Evolutionary conservation across 371 early-diverging fungal species (phyloP), one percentile per base, ranked within the genome.

Genomic region (Fennellomyces sp.): DNA sequence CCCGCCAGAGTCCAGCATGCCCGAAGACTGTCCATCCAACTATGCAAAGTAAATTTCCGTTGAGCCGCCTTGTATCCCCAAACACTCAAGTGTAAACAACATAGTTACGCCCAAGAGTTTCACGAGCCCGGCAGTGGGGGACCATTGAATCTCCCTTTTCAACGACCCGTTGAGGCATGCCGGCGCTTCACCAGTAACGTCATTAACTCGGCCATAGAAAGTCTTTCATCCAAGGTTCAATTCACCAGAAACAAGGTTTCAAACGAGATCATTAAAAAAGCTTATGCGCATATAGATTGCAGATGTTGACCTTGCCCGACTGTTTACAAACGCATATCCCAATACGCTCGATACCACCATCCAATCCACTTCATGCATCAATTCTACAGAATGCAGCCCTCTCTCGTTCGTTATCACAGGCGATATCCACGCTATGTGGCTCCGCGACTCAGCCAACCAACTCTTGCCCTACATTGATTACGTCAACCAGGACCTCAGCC

Each of bases 401-500:
- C 69, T 84, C 31, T 69, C 84, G 0, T 88, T 82, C 61, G 65
- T 88, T 2, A 82, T 88, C 26, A 88, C 88, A 1, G 88, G 88
- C 15, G 88, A 88, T 52, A 88, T 88, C 25, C 75, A 83, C 10
- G 88, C 88, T 17, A 86, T 86, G 81, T 88, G 88, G 88, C 68
- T 87, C 0, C 74, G 88, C 35, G 88, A 88, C 61, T 85, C 85
- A 39, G 75, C 87, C n/a, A 86, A 87, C 64, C 88, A 88, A 56
- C 52, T 88, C 2, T 50, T 80, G 10, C 85, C 86, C 0, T 86
- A 86, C 42, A 39, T 88, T 11, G 71, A 77, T 6, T 81, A 77
- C 51, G 51, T 80, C 10, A 52, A 58, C n/a, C 52, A 63, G 23
- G 82, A 86, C 52, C 6, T 52, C 1, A 59, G 57, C 15, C 62